phyloP scores from a whole-genome alignment of 306 rosid species.

The Rosa rugosa region DNA sequence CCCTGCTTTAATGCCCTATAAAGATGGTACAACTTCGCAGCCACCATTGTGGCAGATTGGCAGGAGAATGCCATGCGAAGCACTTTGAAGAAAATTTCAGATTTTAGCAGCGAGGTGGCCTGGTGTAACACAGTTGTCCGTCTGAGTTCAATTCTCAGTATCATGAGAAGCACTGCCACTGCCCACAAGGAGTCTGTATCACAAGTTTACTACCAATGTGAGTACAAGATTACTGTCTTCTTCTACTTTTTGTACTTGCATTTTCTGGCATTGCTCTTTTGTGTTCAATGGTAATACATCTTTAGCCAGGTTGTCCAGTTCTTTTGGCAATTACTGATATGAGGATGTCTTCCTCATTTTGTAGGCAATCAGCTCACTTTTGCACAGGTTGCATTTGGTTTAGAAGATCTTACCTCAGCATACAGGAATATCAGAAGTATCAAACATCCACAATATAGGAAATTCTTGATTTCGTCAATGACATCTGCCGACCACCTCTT shows the following conservation, averaged over 20 bases:
- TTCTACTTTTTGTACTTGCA: not conserved
- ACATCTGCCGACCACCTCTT: not conserved
- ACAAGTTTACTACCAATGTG: not conserved
- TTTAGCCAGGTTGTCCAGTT: not conserved
- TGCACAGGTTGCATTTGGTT: slow-evolving; percentile 2
- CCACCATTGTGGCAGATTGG: not conserved
- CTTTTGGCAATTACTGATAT: not conserved
- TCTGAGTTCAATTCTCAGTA: not conserved
- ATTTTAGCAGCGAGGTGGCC: not conserved
- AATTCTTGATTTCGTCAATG: not conserved
- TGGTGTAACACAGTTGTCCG: not conserved
- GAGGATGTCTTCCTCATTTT: not conserved
- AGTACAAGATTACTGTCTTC: not conserved
- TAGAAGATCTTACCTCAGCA: not conserved
- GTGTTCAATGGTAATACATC: not conserved
- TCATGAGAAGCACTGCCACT: not conserved
- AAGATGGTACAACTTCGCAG: not conserved
- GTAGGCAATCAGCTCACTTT: slow-evolving; percentile 1
- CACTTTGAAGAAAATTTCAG: not conserved
- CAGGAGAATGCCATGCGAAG: not conserved
- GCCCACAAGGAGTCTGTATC: not conserved
- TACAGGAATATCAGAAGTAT: not conserved
- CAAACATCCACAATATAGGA: not conserved
- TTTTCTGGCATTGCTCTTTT: not conserved
- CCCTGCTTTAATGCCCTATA: not conserved